Evolutionary conservation across 805 yeast species (phyloP).

Genomic region (Candida orba): DNA sequence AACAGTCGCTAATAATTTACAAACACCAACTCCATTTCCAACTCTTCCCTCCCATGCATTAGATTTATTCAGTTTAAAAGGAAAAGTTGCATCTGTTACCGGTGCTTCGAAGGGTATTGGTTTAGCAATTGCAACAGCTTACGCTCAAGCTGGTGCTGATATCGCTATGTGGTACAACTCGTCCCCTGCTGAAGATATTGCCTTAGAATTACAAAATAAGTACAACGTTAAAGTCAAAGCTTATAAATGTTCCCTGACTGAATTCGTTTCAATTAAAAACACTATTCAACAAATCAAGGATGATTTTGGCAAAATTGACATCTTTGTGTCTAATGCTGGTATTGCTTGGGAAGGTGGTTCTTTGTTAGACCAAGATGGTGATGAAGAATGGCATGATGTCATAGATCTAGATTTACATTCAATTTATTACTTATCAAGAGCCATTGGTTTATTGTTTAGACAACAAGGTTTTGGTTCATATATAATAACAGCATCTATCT

Average conservation of each 20-base stretch:
- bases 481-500: slow-evolving; percentile 83
- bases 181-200: slow-evolving; percentile 23
- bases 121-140: slow-evolving; percentile 72
- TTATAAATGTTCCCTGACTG: slow-evolving; percentile 30
- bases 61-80: slow-evolving; percentile 72
- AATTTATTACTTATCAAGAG: slow-evolving; percentile 72
- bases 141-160: slow-evolving; percentile 86
- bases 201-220: slow-evolving; percentile 50
- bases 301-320: slow-evolving; percentile 72
- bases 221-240: slow-evolving; percentile 64
- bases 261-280: slow-evolving; percentile 22
- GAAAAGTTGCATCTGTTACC: slow-evolving; percentile 77
- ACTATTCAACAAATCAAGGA: slow-evolving; percentile 34
- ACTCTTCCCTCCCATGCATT: slow-evolving; percentile 42
- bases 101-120: slow-evolving; percentile 88
- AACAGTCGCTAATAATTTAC: slow-evolving; percentile 20
- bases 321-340: slow-evolving; percentile 88
- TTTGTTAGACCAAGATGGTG: slow-evolving; percentile 36
- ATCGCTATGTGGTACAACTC: slow-evolving; percentile 41
- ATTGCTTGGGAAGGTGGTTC: slow-evolving; percentile 73
- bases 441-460: slow-evolving; percentile 66
- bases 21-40: slow-evolving; percentile 46
- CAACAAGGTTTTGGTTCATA: slow-evolving; percentile 72
- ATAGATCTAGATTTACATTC: slow-evolving; percentile 74
- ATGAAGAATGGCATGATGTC: slow-evolving; percentile 61